These are phyloP conservation scores for Talaromyces ruber DNA, from an alignment of 495 filamentous ascomycete species.

Conservation along the genomic window DNA sequence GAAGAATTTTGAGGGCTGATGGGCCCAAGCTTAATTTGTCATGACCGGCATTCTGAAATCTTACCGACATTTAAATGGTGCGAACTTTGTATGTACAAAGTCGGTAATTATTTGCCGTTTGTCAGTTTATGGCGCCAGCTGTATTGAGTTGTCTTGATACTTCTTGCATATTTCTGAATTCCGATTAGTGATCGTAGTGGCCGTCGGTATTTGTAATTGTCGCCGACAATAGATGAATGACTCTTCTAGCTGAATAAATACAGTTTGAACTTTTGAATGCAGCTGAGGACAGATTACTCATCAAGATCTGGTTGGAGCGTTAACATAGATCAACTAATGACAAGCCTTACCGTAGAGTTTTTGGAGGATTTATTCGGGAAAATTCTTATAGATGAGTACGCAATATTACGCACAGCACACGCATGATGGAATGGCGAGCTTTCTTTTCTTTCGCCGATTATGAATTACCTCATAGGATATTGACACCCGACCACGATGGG, in stretches of 20 bases:
- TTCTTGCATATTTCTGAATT: too few relatives aligned
- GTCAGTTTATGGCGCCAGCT: too few relatives aligned
- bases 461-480: neutral
- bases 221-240: neutral
- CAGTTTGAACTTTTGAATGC: neutral
- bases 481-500: neutral
- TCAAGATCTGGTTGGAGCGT: neutral
- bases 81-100: neutral
- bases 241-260: neutral
- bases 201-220: neutral
- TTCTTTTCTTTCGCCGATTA: neutral
- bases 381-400: neutral
- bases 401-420: neutral
- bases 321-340: neutral
- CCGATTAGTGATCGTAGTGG: neutral
- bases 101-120: neutral
- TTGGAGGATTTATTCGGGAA: neutral
- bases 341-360: neutral
- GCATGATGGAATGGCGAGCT: neutral
- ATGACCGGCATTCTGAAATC: neutral
- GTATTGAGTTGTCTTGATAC: too few relatives aligned
- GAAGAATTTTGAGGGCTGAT: neutral
- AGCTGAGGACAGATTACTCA: neutral
- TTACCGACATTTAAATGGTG: neutral
- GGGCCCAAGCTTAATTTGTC: neutral